Evolutionary conservation across 208 protist species (phyloP).

Genomic region (Trichomonas vaginalis): DNA sequence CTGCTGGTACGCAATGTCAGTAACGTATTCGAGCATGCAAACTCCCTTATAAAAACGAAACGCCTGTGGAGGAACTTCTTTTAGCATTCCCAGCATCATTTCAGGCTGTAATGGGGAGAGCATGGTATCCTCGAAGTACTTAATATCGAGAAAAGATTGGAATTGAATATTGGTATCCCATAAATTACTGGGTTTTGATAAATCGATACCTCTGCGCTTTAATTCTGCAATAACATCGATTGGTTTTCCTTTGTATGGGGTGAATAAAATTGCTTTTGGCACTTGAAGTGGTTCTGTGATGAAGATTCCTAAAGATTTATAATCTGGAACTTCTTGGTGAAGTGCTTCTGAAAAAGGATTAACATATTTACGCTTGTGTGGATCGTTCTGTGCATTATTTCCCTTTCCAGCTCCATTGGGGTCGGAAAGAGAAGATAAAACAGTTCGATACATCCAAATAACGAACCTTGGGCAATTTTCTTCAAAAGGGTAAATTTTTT

Average conservation of each 20-base stretch:
- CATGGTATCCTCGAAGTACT: conserved; percentile 1
- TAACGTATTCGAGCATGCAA: background rate
- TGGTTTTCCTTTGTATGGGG: background rate
- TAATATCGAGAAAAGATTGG: conserved; percentile 8
- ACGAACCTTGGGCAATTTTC: background rate
- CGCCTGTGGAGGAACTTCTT: background rate
- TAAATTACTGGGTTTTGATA: background rate
- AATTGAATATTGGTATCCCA: conserved; percentile 14
- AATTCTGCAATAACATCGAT: conserved; percentile 8
- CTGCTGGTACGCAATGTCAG: background rate
- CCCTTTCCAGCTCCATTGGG: background rate
- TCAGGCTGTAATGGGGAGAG: background rate
- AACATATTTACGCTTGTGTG: background rate
- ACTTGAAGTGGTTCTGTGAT: background rate
- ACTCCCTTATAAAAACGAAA: background rate
- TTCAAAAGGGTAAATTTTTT: background rate
- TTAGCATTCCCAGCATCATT: background rate
- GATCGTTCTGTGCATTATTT: background rate
- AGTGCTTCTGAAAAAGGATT: conserved; percentile 14
- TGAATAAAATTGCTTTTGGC: background rate
- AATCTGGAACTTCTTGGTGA: background rate
- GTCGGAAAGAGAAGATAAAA: background rate
- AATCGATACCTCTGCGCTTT: background rate
- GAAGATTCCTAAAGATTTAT: conserved; percentile 14
- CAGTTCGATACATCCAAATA: conserved; percentile 1